Evolutionary conservation across 2,329 filamentous ascomycete genomes (phyloP).

Genomic region (Diplocarpon mali): DNA sequence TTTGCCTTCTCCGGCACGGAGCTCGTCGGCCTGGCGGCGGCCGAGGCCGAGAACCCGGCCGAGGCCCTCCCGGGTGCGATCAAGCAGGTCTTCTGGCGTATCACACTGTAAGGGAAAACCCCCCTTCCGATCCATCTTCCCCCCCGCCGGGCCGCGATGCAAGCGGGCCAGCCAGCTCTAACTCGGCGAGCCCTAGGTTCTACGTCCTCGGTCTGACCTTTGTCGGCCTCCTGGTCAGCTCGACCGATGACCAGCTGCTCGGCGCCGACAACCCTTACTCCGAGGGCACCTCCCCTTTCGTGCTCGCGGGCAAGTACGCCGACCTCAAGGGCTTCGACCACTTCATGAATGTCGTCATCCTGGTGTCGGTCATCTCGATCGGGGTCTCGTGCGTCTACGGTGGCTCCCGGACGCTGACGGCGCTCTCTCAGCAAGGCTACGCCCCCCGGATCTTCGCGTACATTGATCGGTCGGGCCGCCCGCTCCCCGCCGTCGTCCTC

Average conservation of each 20-base stretch:
- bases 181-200: constrained; percentile 37
- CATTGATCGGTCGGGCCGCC: constrained; percentile 71
- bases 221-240: constrained; percentile 71
- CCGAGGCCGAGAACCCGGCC: constrained; percentile 63
- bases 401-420: constrained; percentile 77
- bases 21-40: constrained; percentile 63
- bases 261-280: constrained; percentile 44
- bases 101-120: constrained; percentile 43
- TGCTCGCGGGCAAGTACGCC: constrained; percentile 79
- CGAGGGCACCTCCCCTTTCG: constrained; percentile 74
- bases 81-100: constrained; percentile 91
- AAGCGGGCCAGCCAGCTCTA: not conserved
- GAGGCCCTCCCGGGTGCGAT: constrained; percentile 75
- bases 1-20: constrained; percentile 68
- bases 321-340: constrained; percentile 69
- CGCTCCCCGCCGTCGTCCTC: constrained; percentile 42
- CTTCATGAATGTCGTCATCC: constrained; percentile 86
- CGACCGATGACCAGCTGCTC: constrained; percentile 53
- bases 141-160: no score
- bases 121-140: no score
- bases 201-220: constrained; percentile 74
- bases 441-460: constrained; percentile 67
- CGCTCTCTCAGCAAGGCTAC: constrained; percentile 76
- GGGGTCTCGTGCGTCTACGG: constrained; percentile 89
- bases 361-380: constrained; percentile 79